phyloP scores from a whole-genome alignment of 2,329 filamentous ascomycete species.

The Tolypocladium pustulatum region DNA sequence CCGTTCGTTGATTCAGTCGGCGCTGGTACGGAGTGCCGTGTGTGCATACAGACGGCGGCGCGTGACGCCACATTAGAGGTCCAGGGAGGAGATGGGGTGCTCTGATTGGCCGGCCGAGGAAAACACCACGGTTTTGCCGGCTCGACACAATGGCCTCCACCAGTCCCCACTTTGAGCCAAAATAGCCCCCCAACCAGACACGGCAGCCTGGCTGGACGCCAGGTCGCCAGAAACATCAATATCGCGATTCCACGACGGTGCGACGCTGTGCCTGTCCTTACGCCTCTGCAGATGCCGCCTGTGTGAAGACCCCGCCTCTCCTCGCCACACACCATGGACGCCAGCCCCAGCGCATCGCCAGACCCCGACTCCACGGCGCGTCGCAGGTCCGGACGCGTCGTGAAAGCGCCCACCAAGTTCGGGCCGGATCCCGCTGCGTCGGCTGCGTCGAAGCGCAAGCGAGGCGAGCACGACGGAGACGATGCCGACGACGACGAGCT shows the following conservation, averaged over 20 bases:
- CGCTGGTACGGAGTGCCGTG: background rate
- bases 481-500: constrained; percentile 37
- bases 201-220: constrained; percentile 5
- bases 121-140: background rate
- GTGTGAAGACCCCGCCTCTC: constrained; percentile 3
- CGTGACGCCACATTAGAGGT: background rate
- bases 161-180: constrained; percentile 2
- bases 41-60: background rate
- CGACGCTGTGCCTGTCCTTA: background rate
- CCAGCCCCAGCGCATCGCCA: constrained; percentile 17
- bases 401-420: constrained; percentile 50
- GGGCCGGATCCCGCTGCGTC: constrained; percentile 33
- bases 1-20: background rate
- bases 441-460: constrained; percentile 47
- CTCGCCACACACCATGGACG: constrained; percentile 9
- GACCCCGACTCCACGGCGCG: constrained; percentile 41
- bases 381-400: constrained; percentile 61
- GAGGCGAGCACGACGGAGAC: constrained; percentile 36
- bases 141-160: background rate
- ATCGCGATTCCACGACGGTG: background rate
- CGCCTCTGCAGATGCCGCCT: constrained; percentile 8
- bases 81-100: background rate
- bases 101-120: background rate
- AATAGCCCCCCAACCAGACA: constrained; percentile 1
- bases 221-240: constrained; percentile 2